Conservation (phyloP, 1,139 yeast species). For the Suhomyces chickasaworum region DNA sequence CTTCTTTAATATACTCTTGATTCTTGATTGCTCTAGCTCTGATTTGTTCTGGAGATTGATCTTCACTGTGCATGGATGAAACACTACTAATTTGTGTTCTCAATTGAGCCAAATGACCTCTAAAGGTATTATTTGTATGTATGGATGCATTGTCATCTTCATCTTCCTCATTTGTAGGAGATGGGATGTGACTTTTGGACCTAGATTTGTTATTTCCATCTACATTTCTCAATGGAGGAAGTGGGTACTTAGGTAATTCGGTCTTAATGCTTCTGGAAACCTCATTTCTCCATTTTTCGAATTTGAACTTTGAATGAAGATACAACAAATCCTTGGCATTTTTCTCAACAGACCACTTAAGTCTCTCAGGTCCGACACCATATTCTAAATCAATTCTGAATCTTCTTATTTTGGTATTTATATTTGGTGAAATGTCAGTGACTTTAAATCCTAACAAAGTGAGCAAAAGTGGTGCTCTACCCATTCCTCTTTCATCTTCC, state of each 20-base stretch:
- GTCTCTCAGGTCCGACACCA: conserved; percentile 79
- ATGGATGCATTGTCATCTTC: conserved; percentile 21
- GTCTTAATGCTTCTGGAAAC: conserved; percentile 34
- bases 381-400: conserved; percentile 78
- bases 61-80: conserved; percentile 30
- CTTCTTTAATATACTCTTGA: conserved; percentile 41
- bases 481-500: conserved; percentile 74
- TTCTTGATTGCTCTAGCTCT: conserved; percentile 30
- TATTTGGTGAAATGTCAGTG: conserved; percentile 49
- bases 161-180: background rate
- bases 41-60: conserved; percentile 35
- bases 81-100: conserved; percentile 35
- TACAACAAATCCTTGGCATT: conserved; percentile 69
- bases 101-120: conserved; percentile 31
- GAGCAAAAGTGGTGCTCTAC: conserved; percentile 79
- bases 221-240: conserved; percentile 24
- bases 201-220: conserved; percentile 12
- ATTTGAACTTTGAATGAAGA: conserved; percentile 68
- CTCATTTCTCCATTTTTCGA: conserved; percentile 44
- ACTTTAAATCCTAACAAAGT: conserved; percentile 71
- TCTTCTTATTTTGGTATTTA: conserved; percentile 50
- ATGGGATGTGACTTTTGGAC: background rate
- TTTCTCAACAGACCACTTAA: conserved; percentile 79
- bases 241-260: conserved; percentile 47
- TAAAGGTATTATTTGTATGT: conserved; percentile 23